Percentiles rank a stretch among this genome's conserved stretches.
Evolutionary conservation across 2,329 filamentous ascomycete genomes (phyloP).

Genomic region (Alternaria panax): DNA sequence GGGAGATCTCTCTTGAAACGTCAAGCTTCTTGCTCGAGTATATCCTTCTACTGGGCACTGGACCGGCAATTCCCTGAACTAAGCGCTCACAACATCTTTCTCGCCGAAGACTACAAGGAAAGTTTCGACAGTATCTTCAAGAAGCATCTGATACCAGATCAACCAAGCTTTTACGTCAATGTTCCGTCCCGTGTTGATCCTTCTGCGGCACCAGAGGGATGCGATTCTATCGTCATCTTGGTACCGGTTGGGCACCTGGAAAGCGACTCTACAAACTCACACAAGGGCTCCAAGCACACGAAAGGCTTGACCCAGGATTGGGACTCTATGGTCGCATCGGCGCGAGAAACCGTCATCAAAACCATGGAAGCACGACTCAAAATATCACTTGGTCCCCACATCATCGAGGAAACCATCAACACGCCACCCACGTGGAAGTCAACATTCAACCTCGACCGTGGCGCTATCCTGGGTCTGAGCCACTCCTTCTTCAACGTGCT

Average conservation of each 20-base stretch:
- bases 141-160: constrained; percentile 68
- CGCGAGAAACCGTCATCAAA: constrained; percentile 66
- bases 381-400: constrained; percentile 58
- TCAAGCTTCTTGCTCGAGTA: constrained; percentile 72
- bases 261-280: constrained; percentile 49
- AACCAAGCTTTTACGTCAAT: constrained; percentile 80
- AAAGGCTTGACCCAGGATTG: constrained; percentile 64
- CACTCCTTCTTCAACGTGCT: constrained; percentile 79
- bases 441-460: constrained; percentile 76
- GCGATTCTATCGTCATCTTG: constrained; percentile 72
- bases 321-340: constrained; percentile 65
- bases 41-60: constrained; percentile 80
- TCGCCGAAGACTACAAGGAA: constrained; percentile 74
- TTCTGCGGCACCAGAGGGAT: constrained; percentile 69
- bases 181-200: constrained; percentile 74
- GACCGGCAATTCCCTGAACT: constrained; percentile 68
- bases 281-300: constrained; percentile 51
- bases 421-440: constrained; percentile 70
- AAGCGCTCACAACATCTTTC: constrained; percentile 77
- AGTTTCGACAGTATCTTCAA: constrained; percentile 81
- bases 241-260: constrained; percentile 75
- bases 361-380: constrained; percentile 69
- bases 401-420: constrained; percentile 70
- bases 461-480: constrained; percentile 74
- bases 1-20: constrained; percentile 55